These are phyloP conservation scores for Aspergillus carbonarius DNA, from an alignment of 2,329 filamentous ascomycete genomes.

Conservation along the genomic window DNA sequence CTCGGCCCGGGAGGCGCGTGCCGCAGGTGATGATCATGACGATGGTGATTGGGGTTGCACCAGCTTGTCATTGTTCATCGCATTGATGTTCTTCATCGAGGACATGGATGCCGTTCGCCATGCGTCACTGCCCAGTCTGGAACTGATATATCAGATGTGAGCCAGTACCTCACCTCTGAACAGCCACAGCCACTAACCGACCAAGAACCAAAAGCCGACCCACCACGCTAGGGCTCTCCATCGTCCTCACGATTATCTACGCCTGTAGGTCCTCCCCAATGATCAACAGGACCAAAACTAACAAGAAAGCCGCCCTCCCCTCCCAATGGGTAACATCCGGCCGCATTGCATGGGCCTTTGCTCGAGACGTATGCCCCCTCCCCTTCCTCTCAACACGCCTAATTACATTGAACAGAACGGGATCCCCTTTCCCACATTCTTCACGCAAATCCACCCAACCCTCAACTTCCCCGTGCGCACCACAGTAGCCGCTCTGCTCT, in stretches of 20 bases:
- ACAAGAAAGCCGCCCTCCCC: constrained; percentile 4
- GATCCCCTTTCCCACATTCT: constrained; percentile 10
- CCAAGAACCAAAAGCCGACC: neutral
- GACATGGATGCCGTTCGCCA: neutral
- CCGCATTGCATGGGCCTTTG: constrained; percentile 17
- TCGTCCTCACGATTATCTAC: neutral
- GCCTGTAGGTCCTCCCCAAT: neutral
- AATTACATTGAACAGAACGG: no score
- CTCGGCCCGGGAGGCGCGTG: neutral
- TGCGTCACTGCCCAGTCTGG: neutral
- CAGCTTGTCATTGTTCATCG: neutral
- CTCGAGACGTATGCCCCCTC: constrained; percentile 3
- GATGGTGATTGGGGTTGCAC: neutral
- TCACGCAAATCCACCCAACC: constrained; percentile 13
- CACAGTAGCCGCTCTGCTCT: neutral
- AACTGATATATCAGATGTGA: constrained; percentile 3
- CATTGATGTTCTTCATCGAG: neutral
- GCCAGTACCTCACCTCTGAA: neutral
- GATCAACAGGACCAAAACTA: neutral
- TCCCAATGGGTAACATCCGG: constrained; percentile 17
- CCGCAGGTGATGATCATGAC: constrained; percentile 8
- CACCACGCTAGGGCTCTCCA: neutral
- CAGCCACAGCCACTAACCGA: neutral
- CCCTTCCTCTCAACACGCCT: no score
- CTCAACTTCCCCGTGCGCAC: constrained; percentile 25